Conservation (phyloP, 306 rosid species). For the Alnus rubra region DNA sequence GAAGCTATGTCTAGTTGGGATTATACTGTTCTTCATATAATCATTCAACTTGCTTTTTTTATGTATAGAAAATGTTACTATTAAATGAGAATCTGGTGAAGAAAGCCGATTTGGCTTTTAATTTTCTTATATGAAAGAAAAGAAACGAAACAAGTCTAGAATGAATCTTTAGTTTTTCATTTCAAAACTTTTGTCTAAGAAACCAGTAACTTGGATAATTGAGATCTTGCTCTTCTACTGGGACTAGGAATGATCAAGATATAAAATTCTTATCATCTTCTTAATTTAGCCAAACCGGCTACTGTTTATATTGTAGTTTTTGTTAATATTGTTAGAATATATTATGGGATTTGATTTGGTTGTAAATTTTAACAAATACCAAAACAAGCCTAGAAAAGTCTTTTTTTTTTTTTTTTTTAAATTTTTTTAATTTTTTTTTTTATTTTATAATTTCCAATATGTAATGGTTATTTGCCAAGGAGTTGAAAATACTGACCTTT, state of each 20-base stretch:
- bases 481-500: too few relatives aligned
- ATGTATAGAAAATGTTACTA: background rate
- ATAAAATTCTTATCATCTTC: background rate
- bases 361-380: background rate
- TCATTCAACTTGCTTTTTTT: background rate
- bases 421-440: too few relatives aligned
- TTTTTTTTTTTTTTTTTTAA: background rate
- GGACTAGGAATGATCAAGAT: background rate
- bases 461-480: too few relatives aligned
- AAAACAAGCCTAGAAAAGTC: slow-evolving; percentile 5
- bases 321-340: background rate
- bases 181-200: slow-evolving; percentile 8
- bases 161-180: background rate
- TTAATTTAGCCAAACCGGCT: background rate
- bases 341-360: too few relatives aligned
- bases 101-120: background rate
- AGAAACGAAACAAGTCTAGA: slow-evolving; percentile 3
- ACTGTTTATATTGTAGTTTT: slow-evolving; percentile 2
- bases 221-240: background rate
- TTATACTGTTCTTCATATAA: background rate
- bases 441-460: background rate
- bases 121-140: background rate
- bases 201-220: background rate
- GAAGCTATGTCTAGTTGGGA: background rate
- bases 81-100: background rate